Percentiles rank a stretch among this genome's conserved stretches.
Conservation (phyloP, 2,329 filamentous ascomycete genomes). For the Zasmidium angulare region DNA sequence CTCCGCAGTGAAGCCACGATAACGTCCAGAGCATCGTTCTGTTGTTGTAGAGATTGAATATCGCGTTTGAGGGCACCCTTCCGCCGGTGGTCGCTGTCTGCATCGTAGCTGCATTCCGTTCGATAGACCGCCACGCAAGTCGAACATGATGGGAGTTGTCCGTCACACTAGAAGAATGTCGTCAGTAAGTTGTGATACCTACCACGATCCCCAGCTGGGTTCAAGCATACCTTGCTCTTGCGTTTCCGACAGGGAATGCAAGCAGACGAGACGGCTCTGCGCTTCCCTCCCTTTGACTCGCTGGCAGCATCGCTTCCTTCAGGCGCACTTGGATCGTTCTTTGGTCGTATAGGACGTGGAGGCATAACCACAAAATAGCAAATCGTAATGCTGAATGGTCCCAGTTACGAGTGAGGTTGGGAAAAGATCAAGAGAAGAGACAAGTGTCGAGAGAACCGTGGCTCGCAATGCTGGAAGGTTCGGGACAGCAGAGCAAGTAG, state of each 20-base stretch:
- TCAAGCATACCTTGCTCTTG: constrained; percentile 46
- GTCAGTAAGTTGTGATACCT: constrained; percentile 5
- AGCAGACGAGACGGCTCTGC: constrained; percentile 42
- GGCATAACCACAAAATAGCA: constrained; percentile 23
- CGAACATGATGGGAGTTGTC: constrained; percentile 48
- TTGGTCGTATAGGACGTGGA: constrained; percentile 35
- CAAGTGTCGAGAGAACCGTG: constrained; percentile 10
- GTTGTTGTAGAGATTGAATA: constrained; percentile 39
- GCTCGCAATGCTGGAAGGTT: constrained; percentile 20
- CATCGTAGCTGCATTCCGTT: constrained; percentile 52
- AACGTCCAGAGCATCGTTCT: constrained; percentile 39
- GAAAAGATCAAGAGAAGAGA: constrained; percentile 5
- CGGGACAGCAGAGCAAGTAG: constrained; percentile 10
- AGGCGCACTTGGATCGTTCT: constrained; percentile 28
- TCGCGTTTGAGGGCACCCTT: constrained; percentile 44
- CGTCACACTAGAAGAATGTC: constrained; percentile 47
- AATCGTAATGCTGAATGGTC: neutral
- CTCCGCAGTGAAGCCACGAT: constrained; percentile 46
- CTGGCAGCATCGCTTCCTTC: constrained; percentile 20
- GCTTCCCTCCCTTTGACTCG: constrained; percentile 35
- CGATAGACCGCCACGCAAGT: constrained; percentile 53
- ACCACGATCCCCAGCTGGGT: neutral
- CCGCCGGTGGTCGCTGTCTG: constrained; percentile 49
- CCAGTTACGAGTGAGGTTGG: constrained; percentile 5
- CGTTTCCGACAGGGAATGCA: constrained; percentile 53